These are phyloP conservation scores for Calcarisporium arbuscula DNA, from an alignment of 2,329 filamentous ascomycete species.

Conservation along the genomic window DNA sequence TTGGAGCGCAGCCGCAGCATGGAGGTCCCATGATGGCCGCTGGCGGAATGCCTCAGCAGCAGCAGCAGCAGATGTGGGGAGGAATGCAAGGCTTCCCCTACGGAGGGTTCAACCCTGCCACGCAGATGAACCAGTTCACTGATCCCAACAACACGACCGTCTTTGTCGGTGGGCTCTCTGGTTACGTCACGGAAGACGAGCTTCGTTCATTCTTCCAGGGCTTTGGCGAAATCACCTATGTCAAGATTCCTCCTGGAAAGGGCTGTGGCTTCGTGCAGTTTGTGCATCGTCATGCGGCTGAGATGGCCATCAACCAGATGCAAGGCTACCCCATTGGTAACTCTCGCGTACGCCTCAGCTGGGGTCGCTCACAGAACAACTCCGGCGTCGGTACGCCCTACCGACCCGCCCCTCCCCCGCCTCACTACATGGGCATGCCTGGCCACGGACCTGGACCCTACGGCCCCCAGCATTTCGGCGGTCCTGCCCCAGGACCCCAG, in stretches of 20 bases:
- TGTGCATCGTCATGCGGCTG: constrained; percentile 94
- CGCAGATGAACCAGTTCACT: constrained; percentile 95
- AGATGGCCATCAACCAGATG: constrained; percentile 99
- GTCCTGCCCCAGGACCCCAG: constrained; percentile 29
- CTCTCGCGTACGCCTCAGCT: constrained; percentile 93
- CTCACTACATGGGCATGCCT: constrained; percentile 48
- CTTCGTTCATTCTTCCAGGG: constrained; percentile 99
- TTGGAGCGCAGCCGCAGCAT: constrained; percentile 35
- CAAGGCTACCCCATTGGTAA: constrained; percentile 99
- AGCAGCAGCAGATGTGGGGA: constrained; percentile 39
- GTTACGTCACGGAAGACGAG: constrained; percentile 98
- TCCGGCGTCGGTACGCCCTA: constrained; percentile 97
- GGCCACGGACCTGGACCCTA: constrained; percentile 38
- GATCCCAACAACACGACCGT: constrained; percentile 99
- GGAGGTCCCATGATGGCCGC: constrained; percentile 38
- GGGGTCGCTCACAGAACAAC: constrained; percentile 98
- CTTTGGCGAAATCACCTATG: constrained; percentile 98
- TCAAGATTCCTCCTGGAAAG: constrained; percentile 99
- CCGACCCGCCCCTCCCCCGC: constrained; percentile 73
- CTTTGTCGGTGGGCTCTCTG: constrained; percentile 93
- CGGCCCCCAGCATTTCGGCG: constrained; percentile 26
- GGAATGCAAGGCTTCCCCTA: constrained; percentile 29
- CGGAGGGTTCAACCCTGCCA: constrained; percentile 42
- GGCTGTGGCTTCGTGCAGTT: constrained; percentile 99
- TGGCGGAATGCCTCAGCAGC: constrained; percentile 37